phyloP scores from a whole-genome alignment of 202 grass and related monocot species.

The Saccharum hybrid region DNA sequence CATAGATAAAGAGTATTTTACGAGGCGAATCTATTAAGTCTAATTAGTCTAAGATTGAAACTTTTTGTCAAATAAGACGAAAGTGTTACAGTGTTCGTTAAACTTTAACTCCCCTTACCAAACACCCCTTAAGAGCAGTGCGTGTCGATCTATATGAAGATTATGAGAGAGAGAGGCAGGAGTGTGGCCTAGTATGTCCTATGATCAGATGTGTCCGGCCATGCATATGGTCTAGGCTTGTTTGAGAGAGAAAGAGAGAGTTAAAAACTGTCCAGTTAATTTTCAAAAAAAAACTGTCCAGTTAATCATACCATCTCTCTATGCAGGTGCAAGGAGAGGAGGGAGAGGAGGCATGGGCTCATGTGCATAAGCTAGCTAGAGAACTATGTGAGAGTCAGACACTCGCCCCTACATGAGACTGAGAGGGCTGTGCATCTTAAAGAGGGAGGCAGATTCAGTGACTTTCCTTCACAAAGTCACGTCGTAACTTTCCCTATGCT shows the following conservation, averaged over 20 bases:
- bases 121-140: background rate
- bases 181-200: slow-evolving; percentile 47
- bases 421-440: slow-evolving; percentile 41
- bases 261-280: too few relatives aligned
- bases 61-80: too few relatives aligned
- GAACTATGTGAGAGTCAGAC: background rate
- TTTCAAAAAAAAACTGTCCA: too few relatives aligned
- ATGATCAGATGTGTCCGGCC: slow-evolving; percentile 61
- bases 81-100: too few relatives aligned
- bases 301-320: slow-evolving; percentile 3
- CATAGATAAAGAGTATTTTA: too few relatives aligned
- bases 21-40: too few relatives aligned
- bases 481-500: too few relatives aligned
- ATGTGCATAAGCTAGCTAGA: slow-evolving; percentile 36
- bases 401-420: background rate
- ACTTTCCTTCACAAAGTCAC: too few relatives aligned
- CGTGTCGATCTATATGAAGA: background rate
- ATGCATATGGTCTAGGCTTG: slow-evolving; percentile 43
- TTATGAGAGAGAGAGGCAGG: background rate
- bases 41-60: too few relatives aligned
- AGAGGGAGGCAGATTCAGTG: too few relatives aligned
- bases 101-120: too few relatives aligned
- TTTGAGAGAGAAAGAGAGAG: background rate
- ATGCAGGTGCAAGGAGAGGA: background rate
- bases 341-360: slow-evolving; percentile 30